phyloP scores from a whole-genome alignment of 106 monocot species.

The Hemerocallis citrina region DNA sequence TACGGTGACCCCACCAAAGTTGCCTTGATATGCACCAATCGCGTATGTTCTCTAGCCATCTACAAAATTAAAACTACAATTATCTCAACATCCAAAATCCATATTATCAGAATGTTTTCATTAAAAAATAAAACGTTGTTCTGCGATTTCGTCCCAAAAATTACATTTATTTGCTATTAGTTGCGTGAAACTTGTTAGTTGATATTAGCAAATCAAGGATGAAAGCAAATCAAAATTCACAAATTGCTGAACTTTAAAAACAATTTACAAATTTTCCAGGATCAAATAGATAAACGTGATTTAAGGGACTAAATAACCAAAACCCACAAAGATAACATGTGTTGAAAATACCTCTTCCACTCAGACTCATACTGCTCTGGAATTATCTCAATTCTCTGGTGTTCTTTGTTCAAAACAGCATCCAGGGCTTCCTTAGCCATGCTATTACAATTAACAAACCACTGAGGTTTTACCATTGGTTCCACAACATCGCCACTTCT shows the following conservation, averaged over 20 bases:
- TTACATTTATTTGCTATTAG: too few species aligned
- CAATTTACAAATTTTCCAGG: too few species aligned
- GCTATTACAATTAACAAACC: constrained; percentile 82
- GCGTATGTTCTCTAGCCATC: constrained; percentile 91
- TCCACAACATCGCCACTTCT: constrained; percentile 93
- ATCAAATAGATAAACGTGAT: too few species aligned
- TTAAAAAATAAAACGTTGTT: too few species aligned
- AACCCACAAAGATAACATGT: too few species aligned
- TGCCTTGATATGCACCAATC: constrained; percentile 99
- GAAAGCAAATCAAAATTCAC: too few species aligned
- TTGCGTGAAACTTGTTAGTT: too few species aligned
- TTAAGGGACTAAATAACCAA: too few species aligned
- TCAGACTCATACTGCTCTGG: constrained; percentile 82
- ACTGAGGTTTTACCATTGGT: constrained; percentile 95
- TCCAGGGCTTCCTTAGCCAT: constrained; percentile 84
- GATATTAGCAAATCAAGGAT: too few species aligned
- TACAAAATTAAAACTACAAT: constrained; percentile 10
- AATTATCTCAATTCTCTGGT: constrained; percentile 85
- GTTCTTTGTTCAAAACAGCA: constrained; percentile 51
- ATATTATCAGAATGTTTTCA: too few species aligned
- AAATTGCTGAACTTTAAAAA: too few species aligned
- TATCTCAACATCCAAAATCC: neutral
- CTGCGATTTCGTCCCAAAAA: too few species aligned
- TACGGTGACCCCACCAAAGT: constrained; percentile 98
- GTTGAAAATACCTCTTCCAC: constrained; percentile 81